Conservation (phyloP, 176 grass and related monocot genomes). For the Paspalum vaginatum region DNA sequence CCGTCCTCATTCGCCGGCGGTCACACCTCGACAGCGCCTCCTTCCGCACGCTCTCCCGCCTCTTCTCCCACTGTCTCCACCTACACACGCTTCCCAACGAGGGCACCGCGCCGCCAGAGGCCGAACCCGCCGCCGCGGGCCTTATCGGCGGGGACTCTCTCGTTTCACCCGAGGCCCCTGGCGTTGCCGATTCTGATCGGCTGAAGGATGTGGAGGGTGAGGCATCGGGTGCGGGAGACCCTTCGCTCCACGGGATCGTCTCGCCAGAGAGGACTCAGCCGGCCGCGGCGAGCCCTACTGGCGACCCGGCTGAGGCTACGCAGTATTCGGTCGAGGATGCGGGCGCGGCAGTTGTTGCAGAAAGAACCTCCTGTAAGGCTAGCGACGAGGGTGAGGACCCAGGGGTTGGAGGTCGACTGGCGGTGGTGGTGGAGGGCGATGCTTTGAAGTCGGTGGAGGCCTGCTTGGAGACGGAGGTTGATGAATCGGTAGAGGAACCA, state of each 20-base stretch:
- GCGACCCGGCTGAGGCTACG: not conserved
- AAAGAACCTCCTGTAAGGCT: not conserved
- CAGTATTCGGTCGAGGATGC: not conserved
- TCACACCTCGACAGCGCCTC: conserved; percentile 78
- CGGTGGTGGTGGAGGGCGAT: conserved; percentile 30
- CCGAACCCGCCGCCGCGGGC: not conserved
- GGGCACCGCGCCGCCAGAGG: not conserved
- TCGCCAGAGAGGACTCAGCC: not conserved
- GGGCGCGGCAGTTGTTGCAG: not conserved
- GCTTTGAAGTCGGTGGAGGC: conserved; percentile 44
- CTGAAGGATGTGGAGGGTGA: conserved; percentile 16
- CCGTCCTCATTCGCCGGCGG: conserved; percentile 43
- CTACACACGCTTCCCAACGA: conserved; percentile 22
- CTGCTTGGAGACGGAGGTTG: conserved; percentile 37
- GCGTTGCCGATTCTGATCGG: not conserved
- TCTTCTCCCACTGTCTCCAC: conserved; percentile 70
- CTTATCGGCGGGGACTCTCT: not conserved
- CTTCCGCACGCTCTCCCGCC: conserved; percentile 65
- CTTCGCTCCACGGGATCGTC: not conserved
- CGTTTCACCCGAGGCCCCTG: not conserved
- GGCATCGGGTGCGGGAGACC: not conserved
- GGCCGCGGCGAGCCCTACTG: conserved; percentile 24
- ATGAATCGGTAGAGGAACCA: conserved; percentile 19
- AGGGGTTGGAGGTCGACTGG: conserved; percentile 21
- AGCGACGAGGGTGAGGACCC: conserved; percentile 1